Evolutionary conservation across 1,284 basidiomycete species (phyloP), one percentile per base, ranked within the genome.

Genomic region (Cryptococcus amylolentus): DNA sequence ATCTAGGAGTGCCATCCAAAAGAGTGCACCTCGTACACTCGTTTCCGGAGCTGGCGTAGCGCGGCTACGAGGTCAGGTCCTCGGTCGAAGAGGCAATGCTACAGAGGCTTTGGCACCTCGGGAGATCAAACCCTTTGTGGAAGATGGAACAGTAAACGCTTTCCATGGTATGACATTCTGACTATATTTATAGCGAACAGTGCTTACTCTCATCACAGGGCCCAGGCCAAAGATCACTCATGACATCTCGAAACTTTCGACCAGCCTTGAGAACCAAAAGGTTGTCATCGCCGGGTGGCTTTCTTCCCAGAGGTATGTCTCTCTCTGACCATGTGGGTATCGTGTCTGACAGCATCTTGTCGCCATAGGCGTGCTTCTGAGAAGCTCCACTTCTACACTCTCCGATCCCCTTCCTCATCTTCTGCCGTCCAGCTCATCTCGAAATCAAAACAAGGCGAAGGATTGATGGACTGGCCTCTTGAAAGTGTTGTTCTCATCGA

Each of bases 261-360:
- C 81, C 47, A 66, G 69, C 23, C 80, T 87, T 70, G 82, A 79
- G 52, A 88, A 85, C 58, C 68, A 79, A 38, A 72, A 72, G 54
- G 88, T 92, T 62, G 80, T 86, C 60, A 79, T 94, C 48, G 81
- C 87, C 18, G 91, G 91, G 41, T 90, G 88, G 86, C 69, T 73
- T 28, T 65, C 62, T 46, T 64, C 68, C 10, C 65, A 68, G 50
- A 56, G 75, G 59, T 68, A 59, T 39, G 69, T 64, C 46, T 13
- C 27, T 16, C 47, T 23, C 47, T 31, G 23, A 27, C 14, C 49
- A 35, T 13, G 6, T 12, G 16, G 56, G 16, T 14, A 20, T 27
- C 40, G 23, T 43, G 40, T 23, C 23, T 26, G 40, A 40, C 10
- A 13, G 10, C 31, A 46, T 35, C 9, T 14, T 23, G 23, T 23